Conservation (phyloP, 768 basidiomycete species). For the Filobasidium wieringae region DNA sequence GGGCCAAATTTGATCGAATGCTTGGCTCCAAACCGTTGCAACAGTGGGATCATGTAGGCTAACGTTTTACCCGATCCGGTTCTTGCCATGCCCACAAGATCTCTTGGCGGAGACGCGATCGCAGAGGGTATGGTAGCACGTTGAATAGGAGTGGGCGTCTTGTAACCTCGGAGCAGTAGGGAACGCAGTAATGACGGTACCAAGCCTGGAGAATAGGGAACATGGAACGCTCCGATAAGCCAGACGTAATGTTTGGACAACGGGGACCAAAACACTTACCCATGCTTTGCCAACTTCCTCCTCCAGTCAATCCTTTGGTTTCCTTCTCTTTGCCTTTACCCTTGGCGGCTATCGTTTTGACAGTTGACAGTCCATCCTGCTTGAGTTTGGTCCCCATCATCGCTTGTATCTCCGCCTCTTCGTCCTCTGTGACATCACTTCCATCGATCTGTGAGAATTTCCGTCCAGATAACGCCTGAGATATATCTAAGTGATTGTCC, state of each 20-base stretch:
- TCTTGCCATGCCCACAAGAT: slow-evolving; percentile 95
- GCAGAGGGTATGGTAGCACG: slow-evolving; percentile 75
- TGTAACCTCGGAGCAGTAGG: slow-evolving; percentile 81
- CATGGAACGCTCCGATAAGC: neutral
- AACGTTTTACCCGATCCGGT: slow-evolving; percentile 97
- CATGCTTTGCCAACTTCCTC: slow-evolving; percentile 94
- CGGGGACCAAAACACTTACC: slow-evolving; percentile 45
- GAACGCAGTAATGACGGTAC: slow-evolving; percentile 72
- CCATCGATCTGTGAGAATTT: neutral
- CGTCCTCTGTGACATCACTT: neutral
- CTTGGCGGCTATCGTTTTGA: slow-evolving; percentile 51
- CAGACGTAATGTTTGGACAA: neutral
- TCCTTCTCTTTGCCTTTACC: slow-evolving; percentile 57
- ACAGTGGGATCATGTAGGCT: slow-evolving; percentile 84
- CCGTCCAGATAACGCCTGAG: neutral
- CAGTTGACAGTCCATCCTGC: slow-evolving; percentile 57
- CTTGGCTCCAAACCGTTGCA: slow-evolving; percentile 69
- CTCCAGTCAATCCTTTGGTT: slow-evolving; percentile 67
- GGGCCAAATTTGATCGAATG: slow-evolving; percentile 72
- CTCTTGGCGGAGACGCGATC: slow-evolving; percentile 69
- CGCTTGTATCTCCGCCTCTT: slow-evolving; percentile 51
- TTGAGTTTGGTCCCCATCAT: slow-evolving; percentile 62
- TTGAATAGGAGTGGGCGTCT: slow-evolving; percentile 92
- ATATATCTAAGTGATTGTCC: neutral
- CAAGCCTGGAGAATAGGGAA: slow-evolving; percentile 48